A percentile compares a stretch with the other conserved stretches of the same genome.
Evolutionary conservation across 225 moss, liverwort and hornwort genomes (phyloP).

Genomic region (Anthoceros angustus): DNA sequence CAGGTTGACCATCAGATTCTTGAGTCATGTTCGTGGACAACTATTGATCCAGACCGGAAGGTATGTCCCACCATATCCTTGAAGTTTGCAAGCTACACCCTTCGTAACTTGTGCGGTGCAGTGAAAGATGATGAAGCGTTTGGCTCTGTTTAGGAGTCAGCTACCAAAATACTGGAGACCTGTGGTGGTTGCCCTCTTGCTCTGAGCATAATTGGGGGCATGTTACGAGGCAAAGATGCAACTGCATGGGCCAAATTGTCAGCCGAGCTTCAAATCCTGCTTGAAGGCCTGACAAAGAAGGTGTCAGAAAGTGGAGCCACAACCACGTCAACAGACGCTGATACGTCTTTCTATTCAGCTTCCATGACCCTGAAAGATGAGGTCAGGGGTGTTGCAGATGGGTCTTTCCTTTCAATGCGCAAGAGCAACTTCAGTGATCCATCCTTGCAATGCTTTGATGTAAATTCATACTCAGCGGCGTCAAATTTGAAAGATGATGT

Average conservation of each 20-base stretch:
- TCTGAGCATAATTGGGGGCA: not conserved
- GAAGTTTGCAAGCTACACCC: too few relatives aligned
- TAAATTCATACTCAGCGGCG: not conserved
- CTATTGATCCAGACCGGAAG: not conserved
- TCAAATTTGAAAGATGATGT: conserved; percentile 1
- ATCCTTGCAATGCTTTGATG: not conserved
- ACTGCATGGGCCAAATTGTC: not conserved
- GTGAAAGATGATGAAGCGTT: not conserved
- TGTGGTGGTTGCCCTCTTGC: conserved; percentile 3
- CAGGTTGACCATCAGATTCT: not conserved
- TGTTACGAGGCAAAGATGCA: not conserved
- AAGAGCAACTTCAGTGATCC: conserved; percentile 1
- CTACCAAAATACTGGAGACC: not conserved
- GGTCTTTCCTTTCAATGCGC: not conserved
- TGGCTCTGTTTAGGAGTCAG: not conserved
- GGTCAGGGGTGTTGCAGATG: not conserved
- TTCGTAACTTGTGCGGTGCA: too few relatives aligned
- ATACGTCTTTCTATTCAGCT: not conserved
- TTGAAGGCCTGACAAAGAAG: not conserved
- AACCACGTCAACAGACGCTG: not conserved
- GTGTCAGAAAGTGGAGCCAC: not conserved
- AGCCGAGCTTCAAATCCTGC: not conserved
- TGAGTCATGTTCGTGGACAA: not conserved
- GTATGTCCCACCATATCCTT: not conserved
- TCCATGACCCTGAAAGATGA: not conserved